A percentile compares a stretch with the other conserved stretches of the same genome.
Evolutionary conservation across 1,284 basidiomycete species (phyloP).

Genomic region (Ustilago lituana): DNA sequence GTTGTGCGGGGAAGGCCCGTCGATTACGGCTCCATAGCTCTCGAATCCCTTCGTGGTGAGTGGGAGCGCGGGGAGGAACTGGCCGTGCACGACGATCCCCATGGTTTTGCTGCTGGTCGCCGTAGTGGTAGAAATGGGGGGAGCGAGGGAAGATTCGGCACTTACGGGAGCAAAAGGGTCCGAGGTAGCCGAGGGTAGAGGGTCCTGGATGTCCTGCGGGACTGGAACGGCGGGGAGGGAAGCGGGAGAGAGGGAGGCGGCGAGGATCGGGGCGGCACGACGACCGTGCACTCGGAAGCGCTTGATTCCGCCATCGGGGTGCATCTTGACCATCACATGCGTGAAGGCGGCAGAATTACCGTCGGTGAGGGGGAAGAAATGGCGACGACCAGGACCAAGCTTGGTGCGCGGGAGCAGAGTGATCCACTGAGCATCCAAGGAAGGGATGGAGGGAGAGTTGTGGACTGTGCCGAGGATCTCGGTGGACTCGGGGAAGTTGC

Average conservation of each 20-base stretch:
- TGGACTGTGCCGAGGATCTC: slow-evolving; percentile 78
- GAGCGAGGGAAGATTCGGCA: slow-evolving; percentile 23
- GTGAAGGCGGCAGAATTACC: slow-evolving; percentile 73
- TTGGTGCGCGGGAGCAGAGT: slow-evolving; percentile 79
- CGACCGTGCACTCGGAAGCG: slow-evolving; percentile 84
- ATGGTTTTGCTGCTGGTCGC: slow-evolving; percentile 4
- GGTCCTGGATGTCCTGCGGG: slow-evolving; percentile 48
- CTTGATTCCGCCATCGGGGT: slow-evolving; percentile 96
- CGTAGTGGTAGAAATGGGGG: slow-evolving; percentile 4
- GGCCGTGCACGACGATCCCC: slow-evolving; percentile 25
- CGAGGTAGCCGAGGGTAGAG: slow-evolving; percentile 45
- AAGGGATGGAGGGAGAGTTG: slow-evolving; percentile 49
- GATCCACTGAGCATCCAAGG: slow-evolving; percentile 73
- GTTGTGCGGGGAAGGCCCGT: slow-evolving; percentile 25
- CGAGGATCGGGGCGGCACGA: slow-evolving; percentile 67
- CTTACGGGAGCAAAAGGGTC: slow-evolving; percentile 38
- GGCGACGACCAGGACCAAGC: slow-evolving; percentile 87
- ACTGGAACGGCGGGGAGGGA: slow-evolving; percentile 40
- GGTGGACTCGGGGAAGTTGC: slow-evolving; percentile 87
- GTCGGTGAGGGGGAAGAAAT: slow-evolving; percentile 83
- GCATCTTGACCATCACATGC: slow-evolving; percentile 87
- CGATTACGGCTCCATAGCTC: slow-evolving; percentile 58
- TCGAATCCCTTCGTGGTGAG: slow-evolving; percentile 44
- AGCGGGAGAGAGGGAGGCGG: slow-evolving; percentile 22
- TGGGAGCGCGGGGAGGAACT: slow-evolving; percentile 22